Evolutionary conservation across 768 basidiomycete genomes (phyloP).

Genomic region (Phanerodontia chrysosporium): DNA sequence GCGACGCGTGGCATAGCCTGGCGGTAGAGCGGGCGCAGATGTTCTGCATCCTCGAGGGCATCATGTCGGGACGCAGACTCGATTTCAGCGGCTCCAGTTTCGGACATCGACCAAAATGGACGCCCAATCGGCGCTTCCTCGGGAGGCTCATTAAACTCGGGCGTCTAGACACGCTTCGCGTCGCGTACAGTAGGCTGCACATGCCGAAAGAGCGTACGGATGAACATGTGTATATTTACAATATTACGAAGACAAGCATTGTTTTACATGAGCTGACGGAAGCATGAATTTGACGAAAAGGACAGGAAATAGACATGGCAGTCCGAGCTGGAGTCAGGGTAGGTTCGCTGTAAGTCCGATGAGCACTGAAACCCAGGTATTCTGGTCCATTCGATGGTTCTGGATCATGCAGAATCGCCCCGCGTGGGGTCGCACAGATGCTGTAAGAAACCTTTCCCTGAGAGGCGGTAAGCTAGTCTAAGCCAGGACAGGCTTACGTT

Average conservation of each 20-base stretch:
- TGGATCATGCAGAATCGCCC: slow-evolving; percentile 1
- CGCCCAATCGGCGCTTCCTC: neutral
- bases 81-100: neutral
- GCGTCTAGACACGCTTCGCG: neutral
- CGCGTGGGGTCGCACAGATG: slow-evolving; percentile 14
- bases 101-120: neutral
- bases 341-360: neutral
- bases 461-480: neutral
- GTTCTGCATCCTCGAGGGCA: neutral
- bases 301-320: neutral
- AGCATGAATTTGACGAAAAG: neutral
- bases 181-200: neutral
- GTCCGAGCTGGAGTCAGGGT: neutral
- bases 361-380: neutral
- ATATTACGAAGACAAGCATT: neutral
- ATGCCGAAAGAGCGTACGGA: neutral
- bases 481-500: slow-evolving; percentile 22
- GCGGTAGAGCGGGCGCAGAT: neutral
- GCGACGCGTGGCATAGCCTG: neutral
- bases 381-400: neutral
- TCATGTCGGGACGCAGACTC: slow-evolving; percentile 4
- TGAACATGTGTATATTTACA: neutral
- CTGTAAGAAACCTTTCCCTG: neutral
- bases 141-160: neutral
- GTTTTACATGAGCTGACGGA: neutral